These are phyloP conservation scores for Candida ortonii DNA, from an alignment of 805 yeast species.

Conservation along the genomic window DNA sequence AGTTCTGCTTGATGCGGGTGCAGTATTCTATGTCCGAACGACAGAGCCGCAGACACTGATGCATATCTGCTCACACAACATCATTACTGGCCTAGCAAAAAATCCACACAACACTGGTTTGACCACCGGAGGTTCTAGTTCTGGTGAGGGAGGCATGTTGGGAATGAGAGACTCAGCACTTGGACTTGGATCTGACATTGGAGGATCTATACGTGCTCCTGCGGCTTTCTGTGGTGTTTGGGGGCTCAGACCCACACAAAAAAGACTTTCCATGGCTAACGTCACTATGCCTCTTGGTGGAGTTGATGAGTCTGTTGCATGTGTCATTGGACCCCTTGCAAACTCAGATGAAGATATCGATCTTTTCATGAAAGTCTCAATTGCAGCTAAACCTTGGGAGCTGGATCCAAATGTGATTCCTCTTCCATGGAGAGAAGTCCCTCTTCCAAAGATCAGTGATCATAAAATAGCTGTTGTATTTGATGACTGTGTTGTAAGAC, in stretches of 20 bases:
- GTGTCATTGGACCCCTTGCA: slow-evolving; percentile 48
- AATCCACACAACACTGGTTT: slow-evolving; percentile 48
- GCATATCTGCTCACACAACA: slow-evolving; percentile 55
- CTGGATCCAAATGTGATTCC: slow-evolving; percentile 47
- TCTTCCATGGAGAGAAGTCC: slow-evolving; percentile 47
- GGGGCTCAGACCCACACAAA: slow-evolving; percentile 48
- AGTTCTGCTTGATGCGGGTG: slow-evolving; percentile 49
- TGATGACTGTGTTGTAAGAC: slow-evolving; percentile 48
- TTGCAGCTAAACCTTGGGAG: slow-evolving; percentile 55
- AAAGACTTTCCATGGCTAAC: slow-evolving; percentile 43
- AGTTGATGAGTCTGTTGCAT: slow-evolving; percentile 45
- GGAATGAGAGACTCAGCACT: slow-evolving; percentile 46
- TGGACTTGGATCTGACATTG: slow-evolving; percentile 47
- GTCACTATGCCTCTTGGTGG: slow-evolving; percentile 38
- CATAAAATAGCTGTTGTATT: slow-evolving; percentile 47
- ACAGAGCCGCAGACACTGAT: slow-evolving; percentile 55
- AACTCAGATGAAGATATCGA: slow-evolving; percentile 48
- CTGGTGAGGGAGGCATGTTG: slow-evolving; percentile 51
- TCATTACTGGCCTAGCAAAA: slow-evolving; percentile 47
- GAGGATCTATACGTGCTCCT: slow-evolving; percentile 55
- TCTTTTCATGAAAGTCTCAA: slow-evolving; percentile 43
- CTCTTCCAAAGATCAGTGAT: slow-evolving; percentile 31
- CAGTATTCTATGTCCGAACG: slow-evolving; percentile 54
- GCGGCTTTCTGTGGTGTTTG: slow-evolving; percentile 52
- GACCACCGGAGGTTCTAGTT: slow-evolving; percentile 53